Evolutionary conservation across 257 asterid species (phyloP).

Genomic region (Solanum arcanum): DNA sequence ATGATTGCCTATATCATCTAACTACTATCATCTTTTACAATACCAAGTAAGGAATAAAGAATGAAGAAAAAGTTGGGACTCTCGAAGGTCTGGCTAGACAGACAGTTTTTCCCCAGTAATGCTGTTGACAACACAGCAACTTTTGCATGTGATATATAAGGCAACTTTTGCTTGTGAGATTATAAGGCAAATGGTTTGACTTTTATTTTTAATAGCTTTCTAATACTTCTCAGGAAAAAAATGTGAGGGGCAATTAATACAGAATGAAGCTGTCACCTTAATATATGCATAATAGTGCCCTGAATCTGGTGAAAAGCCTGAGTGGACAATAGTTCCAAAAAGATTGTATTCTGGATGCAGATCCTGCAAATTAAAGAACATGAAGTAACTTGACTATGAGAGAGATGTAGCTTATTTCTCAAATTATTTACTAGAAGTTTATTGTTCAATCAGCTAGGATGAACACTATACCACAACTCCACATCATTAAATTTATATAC

Average conservation of each 20-base stretch:
- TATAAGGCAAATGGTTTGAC: neutral
- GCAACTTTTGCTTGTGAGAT: neutral
- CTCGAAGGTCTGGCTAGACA: neutral
- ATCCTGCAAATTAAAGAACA: slow-evolving; percentile 52
- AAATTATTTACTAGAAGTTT: neutral
- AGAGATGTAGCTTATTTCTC: neutral
- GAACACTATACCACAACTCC: neutral
- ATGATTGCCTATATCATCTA: neutral
- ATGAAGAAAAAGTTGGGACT: neutral
- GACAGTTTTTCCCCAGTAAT: neutral
- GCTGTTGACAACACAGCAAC: neutral
- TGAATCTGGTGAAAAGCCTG: slow-evolving; percentile 94
- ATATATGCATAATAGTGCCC: slow-evolving; percentile 98
- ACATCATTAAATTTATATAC: neutral
- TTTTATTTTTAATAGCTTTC: neutral
- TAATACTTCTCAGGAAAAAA: neutral
- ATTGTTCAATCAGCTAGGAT: neutral
- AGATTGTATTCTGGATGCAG: slow-evolving; percentile 77
- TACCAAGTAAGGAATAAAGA: neutral
- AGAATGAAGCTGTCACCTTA: slow-evolving; percentile 40
- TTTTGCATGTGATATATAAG: neutral
- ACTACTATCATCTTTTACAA: neutral
- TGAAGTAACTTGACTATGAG: neutral
- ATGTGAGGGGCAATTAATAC: neutral
- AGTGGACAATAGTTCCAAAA: slow-evolving; percentile 91